Evolutionary conservation across 176 grass and related monocot species (phyloP).

Genomic region (Pharus latifolius): DNA sequence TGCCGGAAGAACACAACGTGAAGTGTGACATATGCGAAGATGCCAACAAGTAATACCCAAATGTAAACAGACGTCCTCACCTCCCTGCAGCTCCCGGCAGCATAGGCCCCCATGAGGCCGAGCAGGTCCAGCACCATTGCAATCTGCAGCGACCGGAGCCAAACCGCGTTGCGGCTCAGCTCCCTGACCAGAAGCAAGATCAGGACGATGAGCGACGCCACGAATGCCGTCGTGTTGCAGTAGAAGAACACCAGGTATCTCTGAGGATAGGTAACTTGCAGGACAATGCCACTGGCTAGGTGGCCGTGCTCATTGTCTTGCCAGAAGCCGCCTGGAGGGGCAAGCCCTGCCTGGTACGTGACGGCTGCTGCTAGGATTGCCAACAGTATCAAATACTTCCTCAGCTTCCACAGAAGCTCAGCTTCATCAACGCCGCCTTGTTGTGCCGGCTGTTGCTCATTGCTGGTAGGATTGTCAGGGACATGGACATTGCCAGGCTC

Average conservation of each 20-base stretch:
- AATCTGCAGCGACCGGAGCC: slow-evolving; percentile 34
- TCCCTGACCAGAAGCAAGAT: slow-evolving; percentile 19
- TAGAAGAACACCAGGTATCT: slow-evolving; percentile 37
- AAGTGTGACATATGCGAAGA: slow-evolving; percentile 27
- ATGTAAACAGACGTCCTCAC: slow-evolving; percentile 30
- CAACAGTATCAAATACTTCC: slow-evolving; percentile 44
- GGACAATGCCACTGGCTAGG: slow-evolving; percentile 18
- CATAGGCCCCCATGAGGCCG: slow-evolving; percentile 41
- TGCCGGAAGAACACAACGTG: slow-evolving; percentile 32
- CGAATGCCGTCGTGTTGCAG: slow-evolving; percentile 29
- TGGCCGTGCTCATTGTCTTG: slow-evolving; percentile 7
- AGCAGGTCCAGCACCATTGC: slow-evolving; percentile 25
- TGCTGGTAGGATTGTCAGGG: not conserved
- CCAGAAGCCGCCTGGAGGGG: slow-evolving; percentile 49
- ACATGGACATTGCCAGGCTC: not conserved
- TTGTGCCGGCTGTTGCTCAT: not conserved
- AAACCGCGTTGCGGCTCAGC: slow-evolving; percentile 6
- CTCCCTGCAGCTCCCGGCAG: slow-evolving; percentile 40
- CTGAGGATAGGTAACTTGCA: slow-evolving; percentile 14
- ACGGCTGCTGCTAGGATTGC: slow-evolving; percentile 40
- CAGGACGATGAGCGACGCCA: slow-evolving; percentile 26
- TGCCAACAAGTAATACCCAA: slow-evolving; percentile 32
- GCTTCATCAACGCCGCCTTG: not conserved
- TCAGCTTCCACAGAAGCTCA: slow-evolving; percentile 37
- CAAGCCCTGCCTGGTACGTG: slow-evolving; percentile 35